phyloP scores from a whole-genome alignment of 1,284 basidiomycete species.

The Ganoderma sinense region DNA sequence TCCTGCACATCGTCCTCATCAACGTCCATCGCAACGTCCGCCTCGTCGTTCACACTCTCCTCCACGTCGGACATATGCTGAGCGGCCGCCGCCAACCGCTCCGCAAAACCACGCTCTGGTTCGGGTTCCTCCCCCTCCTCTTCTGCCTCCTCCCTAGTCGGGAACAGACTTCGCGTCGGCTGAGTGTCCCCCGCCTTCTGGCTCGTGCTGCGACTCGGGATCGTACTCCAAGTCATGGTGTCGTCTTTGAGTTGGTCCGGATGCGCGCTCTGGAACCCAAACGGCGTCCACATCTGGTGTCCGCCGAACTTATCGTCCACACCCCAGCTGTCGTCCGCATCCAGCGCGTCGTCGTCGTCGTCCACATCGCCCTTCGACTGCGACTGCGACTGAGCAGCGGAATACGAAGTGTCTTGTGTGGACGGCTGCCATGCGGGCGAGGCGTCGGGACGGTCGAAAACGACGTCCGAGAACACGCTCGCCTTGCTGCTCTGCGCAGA shows the following conservation, averaged over 20 bases:
- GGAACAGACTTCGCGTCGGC: conserved; percentile 31
- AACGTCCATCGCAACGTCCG: conserved; percentile 45
- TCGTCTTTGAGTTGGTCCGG: conserved; percentile 53
- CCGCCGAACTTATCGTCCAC: conserved; percentile 67
- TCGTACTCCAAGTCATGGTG: conserved; percentile 74
- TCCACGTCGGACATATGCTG: conserved; percentile 23
- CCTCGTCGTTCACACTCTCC: conserved; percentile 28
- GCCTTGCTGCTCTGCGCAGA: conserved; percentile 63
- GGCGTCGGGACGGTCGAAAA: conserved; percentile 57
- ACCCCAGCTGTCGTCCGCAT: conserved; percentile 79
- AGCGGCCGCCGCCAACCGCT: conserved; percentile 23
- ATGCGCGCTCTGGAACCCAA: conserved; percentile 44
- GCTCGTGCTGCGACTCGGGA: conserved; percentile 47
- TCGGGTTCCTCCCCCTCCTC: conserved; percentile 22
- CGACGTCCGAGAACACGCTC: conserved; percentile 53
- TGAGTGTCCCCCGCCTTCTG: conserved; percentile 42
- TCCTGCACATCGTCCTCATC: conserved; percentile 39
- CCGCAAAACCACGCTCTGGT: conserved; percentile 19
- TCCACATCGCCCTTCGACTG: conserved; percentile 36
- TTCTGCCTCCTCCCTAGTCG: conserved; percentile 21
- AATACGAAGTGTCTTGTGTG: conserved; percentile 67
- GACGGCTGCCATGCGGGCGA: conserved; percentile 59
- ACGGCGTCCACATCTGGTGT: conserved; percentile 64
- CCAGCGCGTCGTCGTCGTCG: conserved; percentile 40
- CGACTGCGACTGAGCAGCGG: conserved; percentile 46